These are phyloP conservation scores for Metschnikowia colocasiae DNA, from an alignment of 805 yeast genomes.

Conservation along the genomic window DNA sequence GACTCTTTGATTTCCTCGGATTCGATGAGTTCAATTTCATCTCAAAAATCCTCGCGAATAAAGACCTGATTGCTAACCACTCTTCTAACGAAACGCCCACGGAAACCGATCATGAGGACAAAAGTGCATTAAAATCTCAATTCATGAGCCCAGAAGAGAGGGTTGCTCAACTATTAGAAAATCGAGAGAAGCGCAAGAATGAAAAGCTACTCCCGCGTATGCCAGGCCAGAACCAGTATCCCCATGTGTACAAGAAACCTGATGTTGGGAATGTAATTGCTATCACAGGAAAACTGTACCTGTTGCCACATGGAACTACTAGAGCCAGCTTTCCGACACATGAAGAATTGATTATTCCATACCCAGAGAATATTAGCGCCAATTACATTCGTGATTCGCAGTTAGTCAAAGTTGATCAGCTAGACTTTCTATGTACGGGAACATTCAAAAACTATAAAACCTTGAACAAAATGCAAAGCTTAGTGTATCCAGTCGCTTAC, in stretches of 20 bases:
- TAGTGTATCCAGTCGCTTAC: conserved; percentile 90
- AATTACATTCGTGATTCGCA: conserved; percentile 41
- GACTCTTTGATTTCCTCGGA: conserved; percentile 77
- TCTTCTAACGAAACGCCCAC: neutral
- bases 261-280: conserved; percentile 59
- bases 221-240: conserved; percentile 53
- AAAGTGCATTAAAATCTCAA: conserved; percentile 8
- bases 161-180: conserved; percentile 48
- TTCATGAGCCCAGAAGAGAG: conserved; percentile 55
- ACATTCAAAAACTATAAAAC: conserved; percentile 78
- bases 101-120: conserved; percentile 11
- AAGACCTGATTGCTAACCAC: conserved; percentile 15
- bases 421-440: conserved; percentile 77
- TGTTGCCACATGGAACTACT: conserved; percentile 78
- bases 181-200: conserved; percentile 47
- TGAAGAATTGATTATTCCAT: conserved; percentile 85
- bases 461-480: conserved; percentile 82
- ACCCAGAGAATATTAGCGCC: conserved; percentile 49
- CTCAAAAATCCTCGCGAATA: conserved; percentile 53
- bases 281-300: conserved; percentile 73
- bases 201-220: conserved; percentile 44
- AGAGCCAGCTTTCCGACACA: conserved; percentile 56
- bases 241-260: conserved; percentile 78
- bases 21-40: conserved; percentile 82
- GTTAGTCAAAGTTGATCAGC: conserved; percentile 53